Percentiles rank a stretch among this genome's conserved stretches.
These are phyloP conservation scores for Pinus tabuliformis DNA, from an alignment of 75 land plant species.

Conservation along the genomic window DNA sequence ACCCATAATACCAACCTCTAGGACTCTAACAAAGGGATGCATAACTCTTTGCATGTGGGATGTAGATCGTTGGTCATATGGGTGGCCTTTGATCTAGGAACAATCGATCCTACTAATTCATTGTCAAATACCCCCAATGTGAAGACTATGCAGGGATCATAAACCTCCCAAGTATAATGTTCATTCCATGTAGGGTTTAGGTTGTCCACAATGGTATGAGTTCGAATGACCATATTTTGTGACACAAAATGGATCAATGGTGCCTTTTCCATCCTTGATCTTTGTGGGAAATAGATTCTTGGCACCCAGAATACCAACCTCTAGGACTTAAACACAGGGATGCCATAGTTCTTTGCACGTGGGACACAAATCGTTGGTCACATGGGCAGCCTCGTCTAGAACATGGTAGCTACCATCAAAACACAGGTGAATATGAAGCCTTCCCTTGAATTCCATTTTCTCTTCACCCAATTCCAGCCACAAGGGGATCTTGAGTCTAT, in stretches of 20 bases:
- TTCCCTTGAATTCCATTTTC: too few relatives aligned
- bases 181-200: slow-evolving; percentile 54
- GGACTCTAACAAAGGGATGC: slow-evolving; percentile 34
- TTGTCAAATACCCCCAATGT: slow-evolving; percentile 69
- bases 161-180: slow-evolving; percentile 88
- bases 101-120: slow-evolving; percentile 15
- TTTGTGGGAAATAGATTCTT: too few relatives aligned
- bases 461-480: slow-evolving; percentile 46
- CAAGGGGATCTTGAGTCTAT: slow-evolving; percentile 26
- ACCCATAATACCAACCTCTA: slow-evolving; percentile 74
- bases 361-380: too few relatives aligned
- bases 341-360: too few relatives aligned
- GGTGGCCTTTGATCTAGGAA: slow-evolving; percentile 22
- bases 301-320: too few relatives aligned
- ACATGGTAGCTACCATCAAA: slow-evolving; percentile 73
- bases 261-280: too few relatives aligned
- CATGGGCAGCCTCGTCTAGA: not conserved
- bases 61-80: slow-evolving; percentile 57
- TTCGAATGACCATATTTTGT: too few relatives aligned
- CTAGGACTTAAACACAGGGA: too few relatives aligned
- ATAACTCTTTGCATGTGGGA: slow-evolving; percentile 44
- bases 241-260: too few relatives aligned
- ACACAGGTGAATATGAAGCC: slow-evolving; percentile 14
- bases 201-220: too few relatives aligned
- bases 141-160: slow-evolving; percentile 78